Conservation (phyloP, 495 filamentous ascomycete species). For the Hypoxylon fuscum region DNA sequence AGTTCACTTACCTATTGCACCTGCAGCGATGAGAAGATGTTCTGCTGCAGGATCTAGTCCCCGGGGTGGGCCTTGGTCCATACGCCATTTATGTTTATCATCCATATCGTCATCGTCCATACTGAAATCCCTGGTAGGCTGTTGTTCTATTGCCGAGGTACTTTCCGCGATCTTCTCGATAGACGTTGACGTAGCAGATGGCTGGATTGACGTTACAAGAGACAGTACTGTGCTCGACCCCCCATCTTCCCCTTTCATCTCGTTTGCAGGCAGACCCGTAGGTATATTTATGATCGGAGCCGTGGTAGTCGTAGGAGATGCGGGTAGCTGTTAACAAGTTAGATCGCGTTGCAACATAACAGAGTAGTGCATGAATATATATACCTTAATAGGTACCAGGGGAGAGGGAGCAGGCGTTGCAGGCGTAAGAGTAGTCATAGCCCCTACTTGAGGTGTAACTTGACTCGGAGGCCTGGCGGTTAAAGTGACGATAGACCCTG, state of each 20-base stretch:
- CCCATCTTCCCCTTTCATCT: conserved; percentile 8
- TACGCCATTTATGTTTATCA: conserved; percentile 21
- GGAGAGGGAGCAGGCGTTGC: neutral
- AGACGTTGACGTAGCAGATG: conserved; percentile 3
- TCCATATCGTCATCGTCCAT: conserved; percentile 23
- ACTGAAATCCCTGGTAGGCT: conserved; percentile 3
- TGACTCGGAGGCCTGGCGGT: conserved; percentile 23
- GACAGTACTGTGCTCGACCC: neutral
- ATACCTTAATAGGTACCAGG: conserved; percentile 1
- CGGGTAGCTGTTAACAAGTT: conserved; percentile 5
- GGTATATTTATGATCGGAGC: neutral
- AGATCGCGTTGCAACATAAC: conserved; percentile 2
- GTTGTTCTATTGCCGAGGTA: neutral
- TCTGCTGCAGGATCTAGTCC: conserved; percentile 50
- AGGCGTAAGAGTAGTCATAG: conserved; percentile 5
- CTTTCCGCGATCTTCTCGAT: neutral
- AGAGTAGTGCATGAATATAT: conserved; percentile 2
- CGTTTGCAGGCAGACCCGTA: too few species aligned
- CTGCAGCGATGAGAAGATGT: conserved; percentile 56
- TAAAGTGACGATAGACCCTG: conserved; percentile 22
- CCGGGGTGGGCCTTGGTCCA: conserved; percentile 6
- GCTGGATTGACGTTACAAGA: neutral
- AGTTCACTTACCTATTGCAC: conserved; percentile 56
- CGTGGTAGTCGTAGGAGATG: neutral
- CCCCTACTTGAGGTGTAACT: conserved; percentile 4